These are phyloP conservation scores for Elsinoe batatas DNA, from an alignment of 2,329 filamentous ascomycete genomes.

Conservation along the genomic window DNA sequence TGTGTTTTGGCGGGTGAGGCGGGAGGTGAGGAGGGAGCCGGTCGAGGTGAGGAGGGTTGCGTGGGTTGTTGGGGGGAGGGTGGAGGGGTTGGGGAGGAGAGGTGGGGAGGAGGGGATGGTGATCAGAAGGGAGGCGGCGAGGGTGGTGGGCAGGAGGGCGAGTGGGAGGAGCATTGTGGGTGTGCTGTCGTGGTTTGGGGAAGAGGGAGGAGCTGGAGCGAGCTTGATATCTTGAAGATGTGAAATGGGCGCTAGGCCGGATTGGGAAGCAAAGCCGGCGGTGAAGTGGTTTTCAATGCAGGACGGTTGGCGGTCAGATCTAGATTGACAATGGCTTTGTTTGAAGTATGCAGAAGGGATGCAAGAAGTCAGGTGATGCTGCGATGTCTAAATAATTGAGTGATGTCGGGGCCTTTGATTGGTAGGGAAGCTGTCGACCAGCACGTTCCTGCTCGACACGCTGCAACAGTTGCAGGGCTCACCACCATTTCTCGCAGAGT, in stretches of 20 bases:
- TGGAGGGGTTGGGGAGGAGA: constrained; percentile 35
- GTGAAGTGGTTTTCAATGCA: constrained; percentile 2
- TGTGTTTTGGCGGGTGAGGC: constrained; percentile 56
- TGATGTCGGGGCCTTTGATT: not conserved
- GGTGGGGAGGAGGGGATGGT: constrained; percentile 39
- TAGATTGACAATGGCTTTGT: not conserved
- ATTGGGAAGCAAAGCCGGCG: not conserved
- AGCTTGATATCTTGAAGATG: constrained; percentile 11
- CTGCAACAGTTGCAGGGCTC: constrained; percentile 11
- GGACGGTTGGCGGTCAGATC: not conserved
- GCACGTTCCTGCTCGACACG: not conserved
- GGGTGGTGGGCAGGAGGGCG: constrained; percentile 16
- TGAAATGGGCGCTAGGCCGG: not conserved
- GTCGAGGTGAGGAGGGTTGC: constrained; percentile 46
- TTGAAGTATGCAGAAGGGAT: not conserved
- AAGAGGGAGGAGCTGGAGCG: not conserved
- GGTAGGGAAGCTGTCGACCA: not conserved
- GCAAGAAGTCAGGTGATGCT: not conserved
- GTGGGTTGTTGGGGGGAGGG: constrained; percentile 48
- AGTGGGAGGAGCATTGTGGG: constrained; percentile 10
- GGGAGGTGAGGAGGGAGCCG: constrained; percentile 44
- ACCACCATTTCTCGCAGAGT: constrained; percentile 46
- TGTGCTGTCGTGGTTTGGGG: not conserved
- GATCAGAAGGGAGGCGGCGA: constrained; percentile 40
- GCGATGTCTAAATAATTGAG: not conserved